These are phyloP conservation scores for Haplosporangium sp. DNA, from an alignment of 371 early-diverging fungal species.

Conservation along the genomic window DNA sequence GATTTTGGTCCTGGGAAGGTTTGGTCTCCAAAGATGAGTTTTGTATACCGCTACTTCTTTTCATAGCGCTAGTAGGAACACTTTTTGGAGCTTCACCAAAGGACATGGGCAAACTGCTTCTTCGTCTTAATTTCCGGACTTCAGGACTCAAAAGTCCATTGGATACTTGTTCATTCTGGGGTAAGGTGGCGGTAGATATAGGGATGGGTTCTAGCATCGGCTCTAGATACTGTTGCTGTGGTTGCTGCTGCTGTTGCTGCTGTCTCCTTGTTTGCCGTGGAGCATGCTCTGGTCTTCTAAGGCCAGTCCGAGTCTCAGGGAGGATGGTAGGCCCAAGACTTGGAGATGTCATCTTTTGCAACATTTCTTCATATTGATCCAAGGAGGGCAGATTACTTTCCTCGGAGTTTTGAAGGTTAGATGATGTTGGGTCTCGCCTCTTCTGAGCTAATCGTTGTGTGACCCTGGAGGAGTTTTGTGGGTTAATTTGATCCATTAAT, in stretches of 20 bases:
- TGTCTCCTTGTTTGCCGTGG: constrained; percentile 22
- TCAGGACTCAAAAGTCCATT: constrained; percentile 6
- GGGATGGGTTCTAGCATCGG: neutral
- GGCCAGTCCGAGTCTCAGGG: constrained; percentile 17
- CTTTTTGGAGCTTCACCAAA: constrained; percentile 20
- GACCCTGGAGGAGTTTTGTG: constrained; percentile 29
- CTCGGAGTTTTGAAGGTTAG: neutral
- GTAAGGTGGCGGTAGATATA: neutral
- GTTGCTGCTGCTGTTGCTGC: constrained; percentile 15
- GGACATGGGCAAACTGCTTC: constrained; percentile 43
- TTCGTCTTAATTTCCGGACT: constrained; percentile 32
- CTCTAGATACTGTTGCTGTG: neutral
- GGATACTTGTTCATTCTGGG: neutral
- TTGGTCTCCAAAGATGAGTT: constrained; percentile 17
- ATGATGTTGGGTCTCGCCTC: constrained; percentile 20
- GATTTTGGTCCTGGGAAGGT: neutral
- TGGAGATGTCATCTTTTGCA: constrained; percentile 42
- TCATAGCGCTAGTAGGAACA: constrained; percentile 9
- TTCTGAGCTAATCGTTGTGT: constrained; percentile 15
- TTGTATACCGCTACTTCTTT: constrained; percentile 30
- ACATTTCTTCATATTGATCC: constrained; percentile 52
- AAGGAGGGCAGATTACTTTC: constrained; percentile 29
- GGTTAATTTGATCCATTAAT: constrained; percentile 23
- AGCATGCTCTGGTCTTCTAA: constrained; percentile 8
- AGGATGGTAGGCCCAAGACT: constrained; percentile 14